Conservation (phyloP, 805 yeast genomes). For the Metschnikowia lunata region DNA sequence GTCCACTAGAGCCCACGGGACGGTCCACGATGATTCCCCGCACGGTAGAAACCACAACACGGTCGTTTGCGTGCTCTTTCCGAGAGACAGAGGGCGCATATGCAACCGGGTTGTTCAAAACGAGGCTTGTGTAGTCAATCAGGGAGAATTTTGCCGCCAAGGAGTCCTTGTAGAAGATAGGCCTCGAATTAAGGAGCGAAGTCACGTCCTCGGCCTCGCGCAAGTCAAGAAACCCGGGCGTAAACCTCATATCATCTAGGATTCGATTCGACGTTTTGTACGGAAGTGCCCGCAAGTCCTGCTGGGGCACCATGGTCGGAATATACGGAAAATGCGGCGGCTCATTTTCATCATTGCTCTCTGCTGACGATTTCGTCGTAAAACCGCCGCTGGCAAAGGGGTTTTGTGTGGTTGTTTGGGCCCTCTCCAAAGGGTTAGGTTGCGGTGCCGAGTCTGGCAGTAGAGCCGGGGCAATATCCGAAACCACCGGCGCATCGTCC, state of each 20-base stretch:
- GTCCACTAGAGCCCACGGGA: not conserved
- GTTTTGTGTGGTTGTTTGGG: constrained; percentile 1
- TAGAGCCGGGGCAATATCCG: not conserved
- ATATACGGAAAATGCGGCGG: constrained; percentile 11
- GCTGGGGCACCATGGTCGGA: constrained; percentile 13
- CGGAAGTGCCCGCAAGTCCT: constrained; percentile 19
- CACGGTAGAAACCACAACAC: constrained; percentile 21
- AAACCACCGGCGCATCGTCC: not conserved
- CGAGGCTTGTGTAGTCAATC: constrained; percentile 19
- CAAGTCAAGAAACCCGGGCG: constrained; percentile 14
- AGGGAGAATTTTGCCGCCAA: constrained; percentile 14
- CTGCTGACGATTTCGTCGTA: not conserved
- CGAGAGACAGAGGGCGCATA: constrained; percentile 31
- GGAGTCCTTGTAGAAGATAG: constrained; percentile 34
- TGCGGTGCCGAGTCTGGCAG: not conserved
- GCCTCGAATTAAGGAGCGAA: constrained; percentile 25
- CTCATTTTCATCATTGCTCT: not conserved
- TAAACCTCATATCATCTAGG: constrained; percentile 51
- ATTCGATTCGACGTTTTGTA: constrained; percentile 67
- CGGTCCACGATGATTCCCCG: constrained; percentile 30
- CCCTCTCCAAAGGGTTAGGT: not conserved
- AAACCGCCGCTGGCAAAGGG: constrained; percentile 11
- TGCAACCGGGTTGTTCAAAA: constrained; percentile 33
- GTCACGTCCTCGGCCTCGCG: constrained; percentile 3
- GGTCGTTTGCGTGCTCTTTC: constrained; percentile 13